These are phyloP conservation scores for Thielaviopsis ethacetica DNA, from an alignment of 2,329 filamentous ascomycete genomes.

Conservation along the genomic window DNA sequence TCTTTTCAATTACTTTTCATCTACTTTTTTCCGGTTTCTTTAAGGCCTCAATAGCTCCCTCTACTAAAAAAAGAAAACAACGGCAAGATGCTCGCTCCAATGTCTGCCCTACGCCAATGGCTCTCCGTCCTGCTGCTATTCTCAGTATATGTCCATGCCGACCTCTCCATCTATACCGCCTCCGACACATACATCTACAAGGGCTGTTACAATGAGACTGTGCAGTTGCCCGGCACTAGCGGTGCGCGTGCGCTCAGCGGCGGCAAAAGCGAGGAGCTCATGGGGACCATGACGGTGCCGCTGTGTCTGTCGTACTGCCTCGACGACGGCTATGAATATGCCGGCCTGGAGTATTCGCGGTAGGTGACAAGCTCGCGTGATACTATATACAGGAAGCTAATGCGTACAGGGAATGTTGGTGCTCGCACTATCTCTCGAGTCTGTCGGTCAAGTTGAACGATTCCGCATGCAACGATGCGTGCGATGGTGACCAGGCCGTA, in stretches of 20 bases:
- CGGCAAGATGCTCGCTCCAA: neutral
- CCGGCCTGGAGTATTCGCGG: conserved; percentile 38
- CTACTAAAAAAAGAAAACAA: too few relatives aligned
- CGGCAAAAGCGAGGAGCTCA: conserved; percentile 23
- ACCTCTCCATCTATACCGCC: conserved; percentile 21
- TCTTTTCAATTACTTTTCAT: neutral
- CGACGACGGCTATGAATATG: conserved; percentile 28
- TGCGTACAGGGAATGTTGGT: conserved; percentile 40
- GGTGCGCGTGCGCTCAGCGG: conserved; percentile 30
- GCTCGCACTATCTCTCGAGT: conserved; percentile 30
- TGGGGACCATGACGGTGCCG: conserved; percentile 33
- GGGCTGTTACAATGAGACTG: conserved; percentile 45
- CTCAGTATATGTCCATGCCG: neutral
- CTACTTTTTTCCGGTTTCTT: neutral
- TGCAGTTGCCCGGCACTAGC: conserved; percentile 24
- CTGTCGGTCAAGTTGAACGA: conserved; percentile 31
- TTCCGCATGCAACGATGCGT: conserved; percentile 31
- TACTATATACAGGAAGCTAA: neutral
- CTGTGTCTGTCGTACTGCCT: conserved; percentile 35
- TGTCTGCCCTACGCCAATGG: neutral
- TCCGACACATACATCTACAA: conserved; percentile 29
- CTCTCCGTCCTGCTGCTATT: neutral
- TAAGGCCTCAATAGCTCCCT: too few relatives aligned
- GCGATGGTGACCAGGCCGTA: conserved; percentile 33
- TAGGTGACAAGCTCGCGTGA: conserved; percentile 14